phyloP scores from a whole-genome alignment of 148 eudicot genomes.

The Spergularia marina region DNA sequence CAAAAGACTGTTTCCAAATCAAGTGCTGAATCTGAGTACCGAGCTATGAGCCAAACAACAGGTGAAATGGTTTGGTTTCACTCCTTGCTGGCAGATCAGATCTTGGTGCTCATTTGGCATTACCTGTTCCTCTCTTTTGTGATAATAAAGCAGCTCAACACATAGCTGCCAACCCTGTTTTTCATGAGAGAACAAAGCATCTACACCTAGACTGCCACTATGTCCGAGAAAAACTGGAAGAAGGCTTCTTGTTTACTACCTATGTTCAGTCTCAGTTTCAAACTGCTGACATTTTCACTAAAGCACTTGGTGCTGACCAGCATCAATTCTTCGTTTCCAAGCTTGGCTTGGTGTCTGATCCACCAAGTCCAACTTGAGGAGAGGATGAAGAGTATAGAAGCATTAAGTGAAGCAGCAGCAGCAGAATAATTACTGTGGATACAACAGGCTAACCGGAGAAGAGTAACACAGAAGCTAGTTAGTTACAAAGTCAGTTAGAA shows the following conservation, averaged over 20 bases:
- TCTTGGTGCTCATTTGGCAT: not conserved
- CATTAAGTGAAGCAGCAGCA: no score
- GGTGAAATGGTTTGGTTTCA: not conserved
- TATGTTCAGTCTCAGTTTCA: not conserved
- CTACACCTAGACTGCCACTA: not conserved
- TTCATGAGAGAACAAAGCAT: constrained; percentile 13
- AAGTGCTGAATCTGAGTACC: not conserved
- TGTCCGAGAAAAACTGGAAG: not conserved
- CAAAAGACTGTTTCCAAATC: no score
- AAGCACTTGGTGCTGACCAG: not conserved
- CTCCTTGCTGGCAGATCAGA: not conserved
- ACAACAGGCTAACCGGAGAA: no score
- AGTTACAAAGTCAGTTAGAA: no score
- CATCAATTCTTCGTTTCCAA: not conserved
- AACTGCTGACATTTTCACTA: not conserved
- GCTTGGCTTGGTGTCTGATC: no score
- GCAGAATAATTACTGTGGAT: no score
- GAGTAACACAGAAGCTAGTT: no score
- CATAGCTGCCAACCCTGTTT: not conserved
- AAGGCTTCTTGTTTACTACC: not conserved
- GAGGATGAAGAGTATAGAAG: no score
- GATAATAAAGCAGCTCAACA: not conserved
- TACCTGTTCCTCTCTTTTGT: not conserved
- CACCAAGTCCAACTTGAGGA: no score
- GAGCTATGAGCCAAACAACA: not conserved